Evolutionary conservation across 2,329 filamentous ascomycete genomes (phyloP), one percentile per base, ranked within the genome.

Genomic region (Aschersonia sp.): DNA sequence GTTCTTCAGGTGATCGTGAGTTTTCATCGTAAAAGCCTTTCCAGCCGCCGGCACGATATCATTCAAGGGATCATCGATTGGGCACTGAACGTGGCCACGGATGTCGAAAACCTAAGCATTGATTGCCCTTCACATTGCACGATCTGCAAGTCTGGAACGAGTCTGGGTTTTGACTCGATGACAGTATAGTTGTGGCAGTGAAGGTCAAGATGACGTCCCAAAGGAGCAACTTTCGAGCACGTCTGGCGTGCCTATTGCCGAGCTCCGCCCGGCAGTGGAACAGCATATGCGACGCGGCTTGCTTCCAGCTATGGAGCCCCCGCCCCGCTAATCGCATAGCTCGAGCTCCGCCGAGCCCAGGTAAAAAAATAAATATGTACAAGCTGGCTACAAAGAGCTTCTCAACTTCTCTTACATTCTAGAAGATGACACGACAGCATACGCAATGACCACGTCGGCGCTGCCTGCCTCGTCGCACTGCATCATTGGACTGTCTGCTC

Each of bases 1-100:
- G 54, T 75, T 78, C 46, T 75, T 75, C 58, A 83, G 66, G 52
- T 70, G 73, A 55, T 75, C 78, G 65, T 79, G 72, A 47, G 66
- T 58, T 53, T 65, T 67, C 69, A 78, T 72, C 40, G 44, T 56
- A 3, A 8, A 31, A 9, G 22, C 12, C 12, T 37, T 12, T 12
- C 35, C 12, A 9, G 35, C 8, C 8, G 8, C 12, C 8, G 35
- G 8, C 12, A 9, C 8, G 35, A 37, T 37, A 12, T 12, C 35
- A 12, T 9, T 37, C 35, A 12, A 37, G 8, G 12, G 35, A 8
- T 37, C 35, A 37, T 37, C 12, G 35, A 12, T 37, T 12, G 12
- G 22, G 22, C 22, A 22, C 22, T 22, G 22, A 22, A 22, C 22
- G 22, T 22, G 22, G 22, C 22, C 22, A 4, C 22, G 3, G 22